Evolutionary conservation across 78 protist genomes (phyloP).

Genomic region (Emiliania huxleyi): DNA sequence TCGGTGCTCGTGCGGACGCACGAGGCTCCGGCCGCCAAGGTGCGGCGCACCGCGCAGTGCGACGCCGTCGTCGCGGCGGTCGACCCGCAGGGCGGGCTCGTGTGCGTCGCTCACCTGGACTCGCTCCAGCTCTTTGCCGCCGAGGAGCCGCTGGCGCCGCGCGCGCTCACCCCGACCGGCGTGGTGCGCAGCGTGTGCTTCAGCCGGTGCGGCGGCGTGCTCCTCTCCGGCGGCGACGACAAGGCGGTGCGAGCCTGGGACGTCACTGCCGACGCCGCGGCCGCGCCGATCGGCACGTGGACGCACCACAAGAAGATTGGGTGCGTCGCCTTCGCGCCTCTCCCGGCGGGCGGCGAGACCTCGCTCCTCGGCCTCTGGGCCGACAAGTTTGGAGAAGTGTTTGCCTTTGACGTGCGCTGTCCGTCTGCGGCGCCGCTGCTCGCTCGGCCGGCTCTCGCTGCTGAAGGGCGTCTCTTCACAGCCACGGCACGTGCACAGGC

Average conservation of each 20-base stretch:
- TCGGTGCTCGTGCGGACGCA: too few relatives aligned
- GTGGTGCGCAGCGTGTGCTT: neutral
- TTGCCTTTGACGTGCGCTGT: neutral
- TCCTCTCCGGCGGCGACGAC: neutral
- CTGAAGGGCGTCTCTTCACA: too few relatives aligned
- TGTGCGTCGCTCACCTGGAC: too few relatives aligned
- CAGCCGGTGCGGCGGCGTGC: neutral
- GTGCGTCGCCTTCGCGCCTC: neutral
- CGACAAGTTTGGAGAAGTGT: neutral
- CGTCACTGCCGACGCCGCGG: neutral
- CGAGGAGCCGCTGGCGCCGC: neutral
- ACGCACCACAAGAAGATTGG: neutral
- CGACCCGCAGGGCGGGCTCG: too few relatives aligned
- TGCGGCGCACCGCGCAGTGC: too few relatives aligned
- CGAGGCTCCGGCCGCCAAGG: too few relatives aligned
- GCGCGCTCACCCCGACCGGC: neutral
- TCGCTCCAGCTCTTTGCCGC: neutral
- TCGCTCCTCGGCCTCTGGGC: neutral
- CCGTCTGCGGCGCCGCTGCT: too few relatives aligned
- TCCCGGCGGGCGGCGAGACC: neutral
- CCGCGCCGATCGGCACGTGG: neutral
- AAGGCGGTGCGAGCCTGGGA: neutral
- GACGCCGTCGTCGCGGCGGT: too few relatives aligned
- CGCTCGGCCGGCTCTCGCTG: too few relatives aligned
- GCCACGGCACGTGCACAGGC: too few relatives aligned